These are phyloP conservation scores for Prunus dulcis DNA, from an alignment of 306 rosid species.

Conservation along the genomic window DNA sequence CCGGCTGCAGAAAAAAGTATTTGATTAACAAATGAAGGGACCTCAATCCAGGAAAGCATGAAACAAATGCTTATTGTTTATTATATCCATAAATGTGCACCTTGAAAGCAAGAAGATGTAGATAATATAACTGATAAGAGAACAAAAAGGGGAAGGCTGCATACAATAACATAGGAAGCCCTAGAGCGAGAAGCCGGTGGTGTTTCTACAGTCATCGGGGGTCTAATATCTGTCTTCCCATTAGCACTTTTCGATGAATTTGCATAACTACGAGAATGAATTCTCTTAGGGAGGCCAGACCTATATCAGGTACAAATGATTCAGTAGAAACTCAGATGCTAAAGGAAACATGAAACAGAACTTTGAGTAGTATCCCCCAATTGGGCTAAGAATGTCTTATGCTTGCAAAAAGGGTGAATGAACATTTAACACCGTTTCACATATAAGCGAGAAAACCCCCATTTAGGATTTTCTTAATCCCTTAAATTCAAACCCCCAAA, in stretches of 20 bases:
- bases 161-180: conserved; percentile 57
- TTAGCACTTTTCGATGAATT: conserved; percentile 42
- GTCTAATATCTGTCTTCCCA: conserved; percentile 29
- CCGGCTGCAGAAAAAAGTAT: conserved; percentile 49
- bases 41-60: not conserved
- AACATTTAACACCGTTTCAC: not conserved
- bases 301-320: conserved; percentile 34
- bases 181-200: conserved; percentile 45
- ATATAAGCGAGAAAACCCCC: not conserved
- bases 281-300: conserved; percentile 42
- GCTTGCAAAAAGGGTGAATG: not conserved
- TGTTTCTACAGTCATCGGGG: conserved; percentile 29
- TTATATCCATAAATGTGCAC: not conserved
- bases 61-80: not conserved
- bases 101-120: not conserved
- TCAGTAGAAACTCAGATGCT: conserved; percentile 1
- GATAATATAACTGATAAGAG: conserved; percentile 4
- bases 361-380: not conserved
- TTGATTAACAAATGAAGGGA: not conserved
- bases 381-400: not conserved
- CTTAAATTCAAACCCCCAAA: not conserved
- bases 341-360: conserved; percentile 6
- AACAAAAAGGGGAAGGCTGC: conserved; percentile 21
- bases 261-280: conserved; percentile 42
- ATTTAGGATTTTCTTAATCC: not conserved